Conservation (phyloP, 2,329 filamentous ascomycete species). For the Mycosphaerella arachidis region DNA sequence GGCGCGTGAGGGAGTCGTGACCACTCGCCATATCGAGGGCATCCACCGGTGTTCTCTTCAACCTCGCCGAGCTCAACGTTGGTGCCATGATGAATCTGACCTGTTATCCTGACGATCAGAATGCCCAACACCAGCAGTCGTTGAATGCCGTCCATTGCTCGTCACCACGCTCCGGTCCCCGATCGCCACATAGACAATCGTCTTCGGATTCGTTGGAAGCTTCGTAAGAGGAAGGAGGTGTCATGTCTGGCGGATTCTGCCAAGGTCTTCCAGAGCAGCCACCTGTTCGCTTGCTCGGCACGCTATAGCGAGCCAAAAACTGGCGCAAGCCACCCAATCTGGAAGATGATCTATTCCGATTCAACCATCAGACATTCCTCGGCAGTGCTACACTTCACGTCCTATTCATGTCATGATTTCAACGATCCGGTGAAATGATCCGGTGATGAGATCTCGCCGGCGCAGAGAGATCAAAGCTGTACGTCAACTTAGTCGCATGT, state of each 20-base stretch:
- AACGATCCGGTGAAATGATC: too few relatives aligned
- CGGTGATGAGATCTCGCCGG: too few relatives aligned
- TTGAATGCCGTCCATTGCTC: neutral
- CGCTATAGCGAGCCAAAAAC: neutral
- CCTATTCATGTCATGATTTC: too few relatives aligned
- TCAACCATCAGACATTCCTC: too few relatives aligned
- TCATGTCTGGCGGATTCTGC: neutral
- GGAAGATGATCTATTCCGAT: too few relatives aligned
- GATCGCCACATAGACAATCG: neutral
- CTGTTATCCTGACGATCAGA: neutral
- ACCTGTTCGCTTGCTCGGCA: neutral
- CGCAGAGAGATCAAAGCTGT: too few relatives aligned
- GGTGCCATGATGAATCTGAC: constrained; percentile 1
- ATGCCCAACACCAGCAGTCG: neutral
- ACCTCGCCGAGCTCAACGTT: constrained; percentile 15
- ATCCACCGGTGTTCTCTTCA: constrained; percentile 16
- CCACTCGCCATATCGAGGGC: constrained; percentile 40
- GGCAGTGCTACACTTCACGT: too few relatives aligned
- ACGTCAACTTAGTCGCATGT: too few relatives aligned
- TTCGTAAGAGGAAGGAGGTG: neutral
- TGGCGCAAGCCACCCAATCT: too few relatives aligned
- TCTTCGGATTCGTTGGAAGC: neutral
- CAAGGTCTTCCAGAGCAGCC: neutral
- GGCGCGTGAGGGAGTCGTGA: constrained; percentile 37
- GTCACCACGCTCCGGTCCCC: neutral